A percentile compares a stretch with the other conserved stretches of the same genome.
These are phyloP conservation scores for Phaseolus coccineus DNA, from an alignment of 331 rosid species.

Conservation along the genomic window DNA sequence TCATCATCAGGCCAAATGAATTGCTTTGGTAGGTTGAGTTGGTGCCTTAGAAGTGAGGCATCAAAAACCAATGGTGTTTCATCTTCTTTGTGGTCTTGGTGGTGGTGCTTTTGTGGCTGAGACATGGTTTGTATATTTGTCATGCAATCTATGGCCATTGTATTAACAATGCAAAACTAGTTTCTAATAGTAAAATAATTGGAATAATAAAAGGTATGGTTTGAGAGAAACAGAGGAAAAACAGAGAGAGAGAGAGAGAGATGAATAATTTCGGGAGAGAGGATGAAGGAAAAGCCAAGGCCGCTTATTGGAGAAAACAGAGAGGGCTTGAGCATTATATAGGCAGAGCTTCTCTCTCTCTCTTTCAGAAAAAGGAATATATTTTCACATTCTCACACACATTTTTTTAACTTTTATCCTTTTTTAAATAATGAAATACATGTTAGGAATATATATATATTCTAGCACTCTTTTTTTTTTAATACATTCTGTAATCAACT, in stretches of 20 bases:
- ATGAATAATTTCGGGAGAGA: slow-evolving; percentile 48
- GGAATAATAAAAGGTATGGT: background rate
- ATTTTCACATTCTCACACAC: no score
- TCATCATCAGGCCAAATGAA: slow-evolving; percentile 96
- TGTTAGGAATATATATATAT: no score
- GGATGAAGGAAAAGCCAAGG: slow-evolving; percentile 76
- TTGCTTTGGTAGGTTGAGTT: slow-evolving; percentile 61
- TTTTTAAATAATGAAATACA: no score
- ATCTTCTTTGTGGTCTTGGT: slow-evolving; percentile 40
- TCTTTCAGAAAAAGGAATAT: background rate
- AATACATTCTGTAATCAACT: no score
- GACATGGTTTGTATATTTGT: slow-evolving; percentile 50
- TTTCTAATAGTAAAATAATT: background rate
- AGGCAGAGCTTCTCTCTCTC: slow-evolving; percentile 29
- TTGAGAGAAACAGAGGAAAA: slow-evolving; percentile 35
- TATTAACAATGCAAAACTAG: slow-evolving; percentile 40
- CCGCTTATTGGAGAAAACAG: slow-evolving; percentile 60
- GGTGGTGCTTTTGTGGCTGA: slow-evolving; percentile 41
- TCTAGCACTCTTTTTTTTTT: no score
- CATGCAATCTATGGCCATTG: slow-evolving; percentile 74
- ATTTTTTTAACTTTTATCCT: no score
- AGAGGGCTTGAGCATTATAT: slow-evolving; percentile 64
- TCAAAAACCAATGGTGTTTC: slow-evolving; percentile 67
- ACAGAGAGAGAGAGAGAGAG: slow-evolving; percentile 35
- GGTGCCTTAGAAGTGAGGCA: slow-evolving; percentile 63